Conservation (phyloP, 495 filamentous ascomycete genomes). For the Aspergillus egyptiacus region DNA sequence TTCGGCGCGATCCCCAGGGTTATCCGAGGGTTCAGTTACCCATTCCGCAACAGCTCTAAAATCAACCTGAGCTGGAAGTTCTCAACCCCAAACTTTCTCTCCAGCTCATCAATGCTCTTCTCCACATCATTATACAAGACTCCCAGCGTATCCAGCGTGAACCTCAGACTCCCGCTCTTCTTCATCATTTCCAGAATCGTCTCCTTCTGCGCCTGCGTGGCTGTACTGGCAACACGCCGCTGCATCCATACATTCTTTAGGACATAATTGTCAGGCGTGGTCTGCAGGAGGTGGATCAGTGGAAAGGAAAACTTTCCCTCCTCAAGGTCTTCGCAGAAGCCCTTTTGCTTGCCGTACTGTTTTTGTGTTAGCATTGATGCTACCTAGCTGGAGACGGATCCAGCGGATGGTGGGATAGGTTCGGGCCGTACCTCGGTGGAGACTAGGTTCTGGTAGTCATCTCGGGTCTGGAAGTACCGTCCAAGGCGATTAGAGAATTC, state of each 20-base stretch:
- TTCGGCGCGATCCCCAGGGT: no score
- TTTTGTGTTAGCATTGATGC: neutral
- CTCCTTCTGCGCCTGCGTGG: neutral
- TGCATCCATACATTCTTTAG: slow-evolving; percentile 4
- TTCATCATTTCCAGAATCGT: slow-evolving; percentile 7
- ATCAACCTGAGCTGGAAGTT: slow-evolving; percentile 9
- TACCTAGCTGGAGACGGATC: no score
- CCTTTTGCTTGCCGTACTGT: slow-evolving; percentile 28
- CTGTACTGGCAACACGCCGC: slow-evolving; percentile 1
- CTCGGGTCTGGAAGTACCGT: slow-evolving; percentile 2
- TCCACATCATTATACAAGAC: neutral
- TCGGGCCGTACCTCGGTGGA: neutral
- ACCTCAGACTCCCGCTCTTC: neutral
- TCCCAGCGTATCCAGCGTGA: neutral
- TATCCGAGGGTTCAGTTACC: no score
- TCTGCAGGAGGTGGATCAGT: slow-evolving; percentile 21
- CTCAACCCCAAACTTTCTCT: slow-evolving; percentile 1
- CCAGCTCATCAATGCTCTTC: neutral
- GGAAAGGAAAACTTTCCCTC: slow-evolving; percentile 36
- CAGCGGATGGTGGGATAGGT: no score
- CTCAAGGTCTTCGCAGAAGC: slow-evolving; percentile 35
- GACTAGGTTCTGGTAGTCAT: slow-evolving; percentile 7
- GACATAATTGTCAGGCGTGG: neutral
- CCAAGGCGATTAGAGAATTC: neutral
- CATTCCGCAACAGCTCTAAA: slow-evolving; percentile 7